Conservation (phyloP, 2,329 filamentous ascomycete genomes). For the Epichloe festucae region DNA sequence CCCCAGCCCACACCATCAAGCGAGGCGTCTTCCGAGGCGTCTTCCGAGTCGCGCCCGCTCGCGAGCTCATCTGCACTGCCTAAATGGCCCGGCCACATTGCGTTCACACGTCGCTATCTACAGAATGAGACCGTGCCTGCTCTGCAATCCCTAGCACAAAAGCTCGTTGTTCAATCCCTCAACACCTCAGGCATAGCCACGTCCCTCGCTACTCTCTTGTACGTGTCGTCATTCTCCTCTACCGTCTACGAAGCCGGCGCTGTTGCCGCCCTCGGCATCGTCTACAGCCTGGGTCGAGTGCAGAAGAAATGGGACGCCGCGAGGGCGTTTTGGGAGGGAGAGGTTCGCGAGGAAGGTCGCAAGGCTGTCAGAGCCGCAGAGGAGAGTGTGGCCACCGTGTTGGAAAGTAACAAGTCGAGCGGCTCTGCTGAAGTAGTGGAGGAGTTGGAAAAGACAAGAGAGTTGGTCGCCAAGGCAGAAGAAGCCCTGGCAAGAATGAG, state of each 20-base stretch:
- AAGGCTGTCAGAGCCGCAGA: slow-evolving; percentile 48
- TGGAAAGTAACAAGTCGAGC: slow-evolving; percentile 21
- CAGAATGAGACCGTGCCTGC: slow-evolving; percentile 54
- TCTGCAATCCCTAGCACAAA: slow-evolving; percentile 60
- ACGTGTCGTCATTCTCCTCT: slow-evolving; percentile 40
- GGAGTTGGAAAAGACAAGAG: slow-evolving; percentile 27
- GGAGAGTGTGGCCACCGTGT: slow-evolving; percentile 33
- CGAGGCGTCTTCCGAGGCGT: slow-evolving; percentile 1
- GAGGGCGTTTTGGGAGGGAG: slow-evolving; percentile 48
- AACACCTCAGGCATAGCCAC: slow-evolving; percentile 54
- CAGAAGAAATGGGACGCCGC: slow-evolving; percentile 51
- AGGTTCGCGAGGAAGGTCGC: slow-evolving; percentile 53
- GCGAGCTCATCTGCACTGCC: slow-evolving; percentile 14
- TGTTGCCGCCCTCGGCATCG: slow-evolving; percentile 46
- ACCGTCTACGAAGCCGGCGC: slow-evolving; percentile 48
- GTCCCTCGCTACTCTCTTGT: slow-evolving; percentile 41
- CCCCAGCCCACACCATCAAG: slow-evolving; percentile 21
- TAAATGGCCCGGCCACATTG: slow-evolving; percentile 65
- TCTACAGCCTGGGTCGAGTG: slow-evolving; percentile 45
- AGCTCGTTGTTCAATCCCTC: slow-evolving; percentile 60
- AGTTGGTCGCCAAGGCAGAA: slow-evolving; percentile 35
- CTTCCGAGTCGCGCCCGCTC: slow-evolving; percentile 10
- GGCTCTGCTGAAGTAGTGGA: slow-evolving; percentile 9
- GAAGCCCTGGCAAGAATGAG: slow-evolving; percentile 35
- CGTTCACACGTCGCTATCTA: slow-evolving; percentile 54